These are phyloP conservation scores for Aureobasidium musti DNA, from an alignment of 2,329 filamentous ascomycete genomes.

Conservation along the genomic window DNA sequence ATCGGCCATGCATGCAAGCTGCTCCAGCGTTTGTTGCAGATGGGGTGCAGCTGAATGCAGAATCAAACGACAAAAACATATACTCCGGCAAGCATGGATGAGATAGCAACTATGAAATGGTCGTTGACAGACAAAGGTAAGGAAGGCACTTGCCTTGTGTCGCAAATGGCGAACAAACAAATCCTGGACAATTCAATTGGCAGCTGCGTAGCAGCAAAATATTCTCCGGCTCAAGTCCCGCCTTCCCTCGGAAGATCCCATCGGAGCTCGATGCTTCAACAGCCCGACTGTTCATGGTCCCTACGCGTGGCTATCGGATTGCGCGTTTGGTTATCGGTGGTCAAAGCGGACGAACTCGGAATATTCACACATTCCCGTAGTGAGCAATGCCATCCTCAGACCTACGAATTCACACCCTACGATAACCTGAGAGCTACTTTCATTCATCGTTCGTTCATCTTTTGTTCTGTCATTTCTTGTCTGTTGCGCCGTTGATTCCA, in stretches of 20 bases:
- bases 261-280: background rate
- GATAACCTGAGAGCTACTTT: background rate
- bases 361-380: background rate
- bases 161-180: too few species aligned
- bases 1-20: slow-evolving; percentile 6
- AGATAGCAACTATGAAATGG: background rate
- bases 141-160: background rate
- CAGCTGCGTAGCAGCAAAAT: background rate
- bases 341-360: slow-evolving; percentile 14
- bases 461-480: background rate
- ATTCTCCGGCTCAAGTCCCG: background rate
- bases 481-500: background rate
- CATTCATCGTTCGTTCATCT: background rate
- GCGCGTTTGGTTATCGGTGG: background rate
- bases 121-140: background rate
- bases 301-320: background rate
- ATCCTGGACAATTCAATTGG: background rate
- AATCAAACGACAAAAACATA: background rate
- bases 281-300: background rate
- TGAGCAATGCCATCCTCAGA: background rate
- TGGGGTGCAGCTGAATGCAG: background rate
- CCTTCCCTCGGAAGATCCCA: background rate
- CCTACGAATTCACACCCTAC: background rate
- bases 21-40: slow-evolving; percentile 3
- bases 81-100: background rate